Percentiles rank a stretch among this genome's conserved stretches.
Conservation (phyloP, 1,139 yeast species). For the Magnusiomyces suaveolens region DNA sequence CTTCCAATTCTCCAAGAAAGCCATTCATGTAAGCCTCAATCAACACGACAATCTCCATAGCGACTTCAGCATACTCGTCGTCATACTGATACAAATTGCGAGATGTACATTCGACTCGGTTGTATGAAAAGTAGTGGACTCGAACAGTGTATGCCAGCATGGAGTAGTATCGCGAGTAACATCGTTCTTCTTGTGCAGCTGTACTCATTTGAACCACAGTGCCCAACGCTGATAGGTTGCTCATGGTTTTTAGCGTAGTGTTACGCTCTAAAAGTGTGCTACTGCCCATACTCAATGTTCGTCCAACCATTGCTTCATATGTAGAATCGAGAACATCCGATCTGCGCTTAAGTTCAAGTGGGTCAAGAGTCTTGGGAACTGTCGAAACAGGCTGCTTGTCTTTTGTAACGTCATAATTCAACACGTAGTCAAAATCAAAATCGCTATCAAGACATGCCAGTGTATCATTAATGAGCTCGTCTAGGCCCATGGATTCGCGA, state of each 20-base stretch:
- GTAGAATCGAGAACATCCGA: not conserved
- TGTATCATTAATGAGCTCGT: not conserved
- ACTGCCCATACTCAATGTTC: not conserved
- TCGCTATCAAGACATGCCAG: not conserved
- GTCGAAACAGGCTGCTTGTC: not conserved
- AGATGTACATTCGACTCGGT: not conserved
- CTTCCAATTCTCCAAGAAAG: not conserved
- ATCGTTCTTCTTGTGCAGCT: not conserved
- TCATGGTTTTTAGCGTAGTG: not conserved
- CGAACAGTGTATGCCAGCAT: slow-evolving; percentile 6
- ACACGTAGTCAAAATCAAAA: not conserved
- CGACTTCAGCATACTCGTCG: slow-evolving; percentile 1
- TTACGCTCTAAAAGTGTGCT: not conserved
- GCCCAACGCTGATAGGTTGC: not conserved
- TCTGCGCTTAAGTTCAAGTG: not conserved
- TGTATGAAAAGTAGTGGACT: not conserved
- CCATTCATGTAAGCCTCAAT: not conserved
- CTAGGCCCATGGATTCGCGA: not conserved
- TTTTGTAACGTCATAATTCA: not conserved
- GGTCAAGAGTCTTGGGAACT: not conserved
- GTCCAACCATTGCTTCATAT: not conserved
- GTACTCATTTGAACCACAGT: not conserved
- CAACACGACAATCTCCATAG: not conserved
- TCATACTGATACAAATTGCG: not conserved
- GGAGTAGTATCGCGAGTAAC: not conserved